Base-by-base conservation (phyloP, 352 stramenopile species). In the Detonula confervacea region DNA sequence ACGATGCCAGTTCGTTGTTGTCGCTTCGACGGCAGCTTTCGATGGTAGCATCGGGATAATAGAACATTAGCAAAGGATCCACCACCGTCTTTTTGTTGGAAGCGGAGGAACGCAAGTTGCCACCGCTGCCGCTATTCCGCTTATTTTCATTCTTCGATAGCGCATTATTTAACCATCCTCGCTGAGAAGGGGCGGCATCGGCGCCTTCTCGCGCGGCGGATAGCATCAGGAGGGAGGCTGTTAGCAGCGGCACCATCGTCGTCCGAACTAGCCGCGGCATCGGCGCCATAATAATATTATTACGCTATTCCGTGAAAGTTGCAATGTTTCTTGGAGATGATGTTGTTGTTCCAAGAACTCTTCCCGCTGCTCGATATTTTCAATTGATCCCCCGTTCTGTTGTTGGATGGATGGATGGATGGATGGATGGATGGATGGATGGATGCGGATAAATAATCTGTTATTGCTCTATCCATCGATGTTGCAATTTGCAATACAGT, bases 31-130 rank as follows among this genome's bases (percentile, higher is more conserved):
- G 57, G 60, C 73, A 82, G 3, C 73, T 54, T 12, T 39, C 8
- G 14, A 54, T 22, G 35, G 22, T 25, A 30, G 60, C 30, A 51
- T 82, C 57, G 47, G 65, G 65, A 42, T 82, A 77, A 39, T 47
- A 46, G 25, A 70, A 64, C 25, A 33, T 29, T 57, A 39, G 24
- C 14, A 25, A 44, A 56, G 42, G 25, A n/a, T 35, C 33, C 11
- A 56, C 14, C 2, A 49, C 22, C 27, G 27, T 51, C 1, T 14
- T 3, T 27, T 18, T 16, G 11, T 20, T 24, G 33, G 60, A 0
- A 35, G 60, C n/a, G 6, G 30, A 29, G 33, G 66, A 35, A 24
- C 66, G 66, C 2, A 68, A 30, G 37, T 66, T 46, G 7, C 35
- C 54, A 16, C n/a, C 24, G 22, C 4, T 25, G 22, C 57, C 22